Base-by-base conservation (phyloP, 1,284 basidiomycete species). In the Amylostereum chailletii region DNA sequence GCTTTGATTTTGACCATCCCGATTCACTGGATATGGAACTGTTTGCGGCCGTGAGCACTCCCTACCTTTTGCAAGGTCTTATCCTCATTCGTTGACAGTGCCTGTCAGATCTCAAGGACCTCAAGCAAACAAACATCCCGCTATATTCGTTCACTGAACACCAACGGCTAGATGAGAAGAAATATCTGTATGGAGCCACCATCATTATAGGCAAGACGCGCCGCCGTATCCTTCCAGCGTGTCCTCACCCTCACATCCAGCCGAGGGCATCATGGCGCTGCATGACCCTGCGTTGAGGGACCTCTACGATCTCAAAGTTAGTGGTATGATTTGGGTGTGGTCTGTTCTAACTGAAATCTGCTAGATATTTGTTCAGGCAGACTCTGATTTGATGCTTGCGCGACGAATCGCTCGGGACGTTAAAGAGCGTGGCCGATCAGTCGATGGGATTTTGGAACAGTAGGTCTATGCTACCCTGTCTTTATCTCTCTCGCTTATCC, bases 321-420 rank as follows among this genome's bases (percentile, higher is more conserved):
- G 37, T 30, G 52, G 57, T 33, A 7, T 37, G 34, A 40, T n/a
- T 34, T n/a, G 2, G 27, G 45, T 4, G 34, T 39, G 26, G 46
- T 37, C 53, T 32, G 9, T 32, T 32, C 26, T 45, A 32, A 53
- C 36, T 7, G 10, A 34, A 31, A 8, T 33, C 26, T 36, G 31
- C 46, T 19, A 90, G 87, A 74, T 89, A 2, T 90, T 87, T 54
- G 84, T 89, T 5, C 86, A 89, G 75, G 94, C 91, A 49, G 95
- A 98, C 63, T 88, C 93, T 2, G 95, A 99, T 64, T 71, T 98
- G 9, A 99, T 99, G 95, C 83, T 99, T 41, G 94, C 95, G 2
- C 78, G 95, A 46, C 82, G 95, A 34, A 89, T 99, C 53, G 76
- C 81, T 55, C 75, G 95, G 50, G 95, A 99, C 60, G 81, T 90